These are phyloP conservation scores for Crithidia fasciculata DNA, from an alignment of 208 protist species.

Conservation along the genomic window DNA sequence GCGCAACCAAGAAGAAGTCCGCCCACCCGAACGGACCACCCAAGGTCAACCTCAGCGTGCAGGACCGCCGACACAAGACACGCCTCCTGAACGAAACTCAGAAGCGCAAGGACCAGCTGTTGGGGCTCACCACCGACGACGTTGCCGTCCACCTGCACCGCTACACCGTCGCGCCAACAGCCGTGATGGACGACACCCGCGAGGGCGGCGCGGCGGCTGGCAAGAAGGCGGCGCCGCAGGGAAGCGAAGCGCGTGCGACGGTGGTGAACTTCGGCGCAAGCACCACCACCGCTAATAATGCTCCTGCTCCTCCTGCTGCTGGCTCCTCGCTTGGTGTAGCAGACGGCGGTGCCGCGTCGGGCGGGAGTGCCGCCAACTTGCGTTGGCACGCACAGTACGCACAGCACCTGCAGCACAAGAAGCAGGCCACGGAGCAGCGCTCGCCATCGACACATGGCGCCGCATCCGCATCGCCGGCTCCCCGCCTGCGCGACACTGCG, in stretches of 20 bases:
- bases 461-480: not conserved
- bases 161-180: constrained; percentile 27
- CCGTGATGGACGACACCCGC: constrained; percentile 44
- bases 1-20: constrained; percentile 7
- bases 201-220: not conserved
- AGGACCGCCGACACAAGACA: constrained; percentile 69
- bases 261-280: not conserved
- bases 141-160: constrained; percentile 56
- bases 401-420: constrained; percentile 8
- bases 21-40: not conserved
- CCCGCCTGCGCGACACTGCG: not conserved
- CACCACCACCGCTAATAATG: too few relatives aligned
- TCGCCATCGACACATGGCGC: not conserved
- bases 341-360: not conserved
- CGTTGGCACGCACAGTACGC: constrained; percentile 23
- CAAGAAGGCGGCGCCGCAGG: not conserved
- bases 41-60: constrained; percentile 55
- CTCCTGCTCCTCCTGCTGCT: not conserved
- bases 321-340: not conserved
- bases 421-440: not conserved
- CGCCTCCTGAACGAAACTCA: constrained; percentile 56
- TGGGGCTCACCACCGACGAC: constrained; percentile 49
- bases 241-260: not conserved
- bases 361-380: constrained; percentile 13
- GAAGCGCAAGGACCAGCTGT: constrained; percentile 59